Conservation (phyloP, 306 rosid species). For the Acacia melanoxylon region DNA sequence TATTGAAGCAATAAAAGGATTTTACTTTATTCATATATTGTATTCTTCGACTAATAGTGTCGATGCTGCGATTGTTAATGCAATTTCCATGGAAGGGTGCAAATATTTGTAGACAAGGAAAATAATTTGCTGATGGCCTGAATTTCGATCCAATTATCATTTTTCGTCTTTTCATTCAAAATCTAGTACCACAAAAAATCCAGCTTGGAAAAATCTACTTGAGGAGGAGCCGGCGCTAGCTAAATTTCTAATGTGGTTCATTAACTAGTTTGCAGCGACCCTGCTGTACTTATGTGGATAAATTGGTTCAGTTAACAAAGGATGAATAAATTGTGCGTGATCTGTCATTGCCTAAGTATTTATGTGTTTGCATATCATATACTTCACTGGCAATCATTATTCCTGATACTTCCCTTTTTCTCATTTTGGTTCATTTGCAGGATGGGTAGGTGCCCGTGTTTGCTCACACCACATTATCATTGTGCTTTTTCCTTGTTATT, state of each 20-base stretch:
- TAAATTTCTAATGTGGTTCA: not conserved
- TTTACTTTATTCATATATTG: not conserved
- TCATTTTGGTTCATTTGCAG: constrained; percentile 57
- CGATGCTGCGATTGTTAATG: not conserved
- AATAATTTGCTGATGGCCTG: not conserved
- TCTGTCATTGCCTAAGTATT: not conserved
- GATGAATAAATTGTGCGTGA: not conserved
- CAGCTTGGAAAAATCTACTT: not conserved
- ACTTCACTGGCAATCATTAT: not conserved
- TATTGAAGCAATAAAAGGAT: not conserved
- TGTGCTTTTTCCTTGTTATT: constrained; percentile 18
- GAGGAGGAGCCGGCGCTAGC: not conserved
- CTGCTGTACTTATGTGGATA: not conserved
- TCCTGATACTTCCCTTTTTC: constrained; percentile 22
- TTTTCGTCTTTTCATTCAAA: not conserved
- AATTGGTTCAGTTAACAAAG: not conserved
- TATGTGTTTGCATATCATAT: not conserved
- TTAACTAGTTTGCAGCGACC: not conserved
- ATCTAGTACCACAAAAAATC: not conserved
- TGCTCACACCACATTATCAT: constrained; percentile 28
- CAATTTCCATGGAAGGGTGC: not conserved
- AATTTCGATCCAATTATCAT: not conserved
- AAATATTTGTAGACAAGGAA: not conserved
- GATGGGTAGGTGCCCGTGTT: constrained; percentile 76
- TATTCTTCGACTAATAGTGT: not conserved